Conservation (phyloP, 495 filamentous ascomycete genomes). For the Aspergillus leporis region DNA sequence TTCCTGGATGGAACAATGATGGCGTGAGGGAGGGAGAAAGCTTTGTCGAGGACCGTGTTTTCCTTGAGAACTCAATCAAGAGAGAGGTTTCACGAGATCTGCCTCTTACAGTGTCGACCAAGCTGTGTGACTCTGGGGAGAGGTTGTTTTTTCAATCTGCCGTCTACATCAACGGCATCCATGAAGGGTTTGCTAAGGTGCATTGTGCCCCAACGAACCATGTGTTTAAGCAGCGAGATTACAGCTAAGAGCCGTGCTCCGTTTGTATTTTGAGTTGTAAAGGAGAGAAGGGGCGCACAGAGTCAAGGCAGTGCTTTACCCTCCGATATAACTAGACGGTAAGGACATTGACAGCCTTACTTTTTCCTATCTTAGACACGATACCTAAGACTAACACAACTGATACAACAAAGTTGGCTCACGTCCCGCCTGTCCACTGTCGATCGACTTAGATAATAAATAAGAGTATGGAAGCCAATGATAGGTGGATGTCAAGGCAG, state of each 20-base stretch:
- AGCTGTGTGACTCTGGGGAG: not conserved
- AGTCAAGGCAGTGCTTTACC: slow-evolving; percentile 1
- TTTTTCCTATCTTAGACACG: no score
- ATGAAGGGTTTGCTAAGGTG: slow-evolving; percentile 20
- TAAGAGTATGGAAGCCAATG: no score
- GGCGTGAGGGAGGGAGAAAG: not conserved
- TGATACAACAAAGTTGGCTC: no score
- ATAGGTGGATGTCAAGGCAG: no score
- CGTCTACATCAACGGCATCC: slow-evolving; percentile 16
- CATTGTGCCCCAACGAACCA: slow-evolving; percentile 19
- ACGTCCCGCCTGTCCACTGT: no score
- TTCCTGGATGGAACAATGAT: not conserved
- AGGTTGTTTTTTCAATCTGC: not conserved
- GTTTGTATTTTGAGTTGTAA: slow-evolving; percentile 21
- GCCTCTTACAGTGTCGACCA: not conserved
- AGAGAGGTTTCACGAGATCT: not conserved
- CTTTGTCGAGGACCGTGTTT: not conserved
- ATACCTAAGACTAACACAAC: no score
- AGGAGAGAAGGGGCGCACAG: slow-evolving; percentile 7
- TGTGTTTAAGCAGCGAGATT: slow-evolving; percentile 12
- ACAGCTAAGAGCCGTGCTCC: slow-evolving; percentile 19
- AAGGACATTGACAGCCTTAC: no score
- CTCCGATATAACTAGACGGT: no score
- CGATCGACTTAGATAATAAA: no score
- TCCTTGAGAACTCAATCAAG: not conserved